These are phyloP conservation scores for rapeseed (Brassica napus) DNA, from an alignment of 345 rosid genomes.

Conservation along the genomic window DNA sequence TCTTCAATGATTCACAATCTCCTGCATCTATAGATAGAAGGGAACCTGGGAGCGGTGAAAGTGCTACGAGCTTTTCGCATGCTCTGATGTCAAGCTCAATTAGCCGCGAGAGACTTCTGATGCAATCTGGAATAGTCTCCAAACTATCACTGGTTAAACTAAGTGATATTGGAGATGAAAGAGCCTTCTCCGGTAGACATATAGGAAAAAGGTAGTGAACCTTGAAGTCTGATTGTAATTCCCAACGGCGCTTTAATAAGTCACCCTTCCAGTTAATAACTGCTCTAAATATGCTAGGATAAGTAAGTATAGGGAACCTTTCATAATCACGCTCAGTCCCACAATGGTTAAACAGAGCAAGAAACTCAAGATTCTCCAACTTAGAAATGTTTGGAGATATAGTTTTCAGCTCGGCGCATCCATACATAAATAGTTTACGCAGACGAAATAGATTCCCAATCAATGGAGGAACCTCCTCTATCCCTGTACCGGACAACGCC, in stretches of 20 bases:
- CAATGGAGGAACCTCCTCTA: slow-evolving; percentile 11
- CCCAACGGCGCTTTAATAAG: not conserved
- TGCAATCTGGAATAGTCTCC: not conserved
- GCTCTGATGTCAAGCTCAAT: not conserved
- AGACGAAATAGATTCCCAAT: not conserved
- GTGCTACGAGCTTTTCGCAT: not conserved
- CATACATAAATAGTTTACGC: not conserved
- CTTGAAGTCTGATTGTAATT: not conserved
- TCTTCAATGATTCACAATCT: not conserved
- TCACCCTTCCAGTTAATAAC: not conserved
- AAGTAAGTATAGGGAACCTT: not conserved
- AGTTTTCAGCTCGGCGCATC: not conserved
- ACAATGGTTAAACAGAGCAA: not conserved
- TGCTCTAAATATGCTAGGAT: not conserved
- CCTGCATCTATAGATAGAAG: not conserved
- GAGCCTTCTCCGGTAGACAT: not conserved
- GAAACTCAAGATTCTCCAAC: slow-evolving; percentile 5
- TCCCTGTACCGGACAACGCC: not conserved
- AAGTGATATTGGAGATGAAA: not conserved
- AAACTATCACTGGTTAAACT: not conserved
- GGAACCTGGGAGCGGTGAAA: not conserved
- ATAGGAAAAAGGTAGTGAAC: not conserved
- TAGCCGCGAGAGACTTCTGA: not conserved
- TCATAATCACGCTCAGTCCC: not conserved
- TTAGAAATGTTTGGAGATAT: slow-evolving; percentile 24